These are phyloP conservation scores for Nemania diffusa DNA, from an alignment of 2,329 filamentous ascomycete species.

Conservation along the genomic window DNA sequence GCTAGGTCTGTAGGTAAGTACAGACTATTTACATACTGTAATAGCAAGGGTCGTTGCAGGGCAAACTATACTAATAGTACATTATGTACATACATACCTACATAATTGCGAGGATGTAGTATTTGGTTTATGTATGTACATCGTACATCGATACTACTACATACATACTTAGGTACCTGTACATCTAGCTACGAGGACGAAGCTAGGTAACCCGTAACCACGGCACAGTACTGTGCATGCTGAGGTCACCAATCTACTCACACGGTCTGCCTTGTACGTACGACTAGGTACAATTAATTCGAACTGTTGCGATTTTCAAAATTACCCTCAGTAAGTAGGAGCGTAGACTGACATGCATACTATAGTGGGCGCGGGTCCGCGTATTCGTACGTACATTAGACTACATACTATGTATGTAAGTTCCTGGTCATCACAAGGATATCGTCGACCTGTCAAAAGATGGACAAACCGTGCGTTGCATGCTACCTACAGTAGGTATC, in stretches of 20 bases:
- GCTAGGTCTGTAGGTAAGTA: no score
- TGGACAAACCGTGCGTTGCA: background rate
- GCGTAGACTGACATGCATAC: background rate
- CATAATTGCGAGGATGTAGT: no score
- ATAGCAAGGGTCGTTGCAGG: no score
- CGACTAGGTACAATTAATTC: no score
- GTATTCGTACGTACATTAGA: no score
- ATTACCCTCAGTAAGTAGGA: no score
- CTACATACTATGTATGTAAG: background rate
- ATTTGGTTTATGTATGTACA: no score
- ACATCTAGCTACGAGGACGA: background rate
- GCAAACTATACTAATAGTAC: no score
- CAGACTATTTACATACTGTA: no score
- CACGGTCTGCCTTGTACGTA: background rate
- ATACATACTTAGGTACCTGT: background rate
- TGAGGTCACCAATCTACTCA: background rate
- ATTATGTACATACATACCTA: background rate
- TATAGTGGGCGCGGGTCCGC: conserved; percentile 1
- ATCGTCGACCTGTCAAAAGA: background rate
- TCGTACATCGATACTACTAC: no score
- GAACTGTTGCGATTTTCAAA: no score
- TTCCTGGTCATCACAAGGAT: background rate
- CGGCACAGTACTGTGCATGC: background rate
- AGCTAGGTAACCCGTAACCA: background rate
- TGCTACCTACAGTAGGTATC: no score